A percentile compares a stretch with the other conserved stretches of the same genome.
phyloP scores from a whole-genome alignment of 169 alveolate species.

The Plasmodium cynomolgi region DNA sequence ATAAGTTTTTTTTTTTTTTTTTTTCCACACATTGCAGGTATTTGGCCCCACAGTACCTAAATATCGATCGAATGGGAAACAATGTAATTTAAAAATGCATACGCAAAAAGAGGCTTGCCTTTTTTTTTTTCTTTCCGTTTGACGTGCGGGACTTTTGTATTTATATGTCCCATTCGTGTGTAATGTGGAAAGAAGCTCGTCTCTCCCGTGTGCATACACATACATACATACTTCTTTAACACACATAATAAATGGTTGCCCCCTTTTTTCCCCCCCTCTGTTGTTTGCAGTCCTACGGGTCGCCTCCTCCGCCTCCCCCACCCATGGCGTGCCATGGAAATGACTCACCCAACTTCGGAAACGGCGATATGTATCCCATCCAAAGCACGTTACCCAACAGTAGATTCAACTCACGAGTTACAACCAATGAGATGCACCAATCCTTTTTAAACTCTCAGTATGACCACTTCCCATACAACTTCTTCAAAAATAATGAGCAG shows the following conservation, averaged over 20 bases:
- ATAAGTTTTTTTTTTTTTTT: neutral
- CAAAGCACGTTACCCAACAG: constrained; percentile 43
- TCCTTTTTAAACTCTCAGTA: constrained; percentile 45
- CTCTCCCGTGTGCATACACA: neutral
- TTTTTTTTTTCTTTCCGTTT: neutral
- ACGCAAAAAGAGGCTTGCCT: neutral
- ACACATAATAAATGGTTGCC: neutral
- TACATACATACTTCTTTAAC: neutral
- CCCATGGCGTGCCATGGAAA: constrained; percentile 70
- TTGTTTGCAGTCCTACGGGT: constrained; percentile 39
- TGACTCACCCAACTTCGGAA: constrained; percentile 37
- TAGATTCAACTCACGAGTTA: constrained; percentile 50
- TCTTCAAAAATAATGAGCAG: constrained; percentile 66
- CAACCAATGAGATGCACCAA: constrained; percentile 51
- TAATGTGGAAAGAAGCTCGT: neutral
- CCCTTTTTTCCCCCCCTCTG: neutral
- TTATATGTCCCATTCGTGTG: neutral
- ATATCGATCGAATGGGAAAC: constrained; percentile 50
- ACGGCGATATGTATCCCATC: constrained; percentile 38
- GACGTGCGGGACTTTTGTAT: neutral
- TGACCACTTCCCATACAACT: constrained; percentile 62
- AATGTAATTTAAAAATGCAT: constrained; percentile 40
- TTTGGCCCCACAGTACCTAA: constrained; percentile 62
- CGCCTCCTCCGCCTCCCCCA: constrained; percentile 76
- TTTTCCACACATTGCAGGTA: constrained; percentile 12